These are phyloP conservation scores for Diaporthe destruens DNA, from an alignment of 2,329 filamentous ascomycete genomes.

Conservation along the genomic window DNA sequence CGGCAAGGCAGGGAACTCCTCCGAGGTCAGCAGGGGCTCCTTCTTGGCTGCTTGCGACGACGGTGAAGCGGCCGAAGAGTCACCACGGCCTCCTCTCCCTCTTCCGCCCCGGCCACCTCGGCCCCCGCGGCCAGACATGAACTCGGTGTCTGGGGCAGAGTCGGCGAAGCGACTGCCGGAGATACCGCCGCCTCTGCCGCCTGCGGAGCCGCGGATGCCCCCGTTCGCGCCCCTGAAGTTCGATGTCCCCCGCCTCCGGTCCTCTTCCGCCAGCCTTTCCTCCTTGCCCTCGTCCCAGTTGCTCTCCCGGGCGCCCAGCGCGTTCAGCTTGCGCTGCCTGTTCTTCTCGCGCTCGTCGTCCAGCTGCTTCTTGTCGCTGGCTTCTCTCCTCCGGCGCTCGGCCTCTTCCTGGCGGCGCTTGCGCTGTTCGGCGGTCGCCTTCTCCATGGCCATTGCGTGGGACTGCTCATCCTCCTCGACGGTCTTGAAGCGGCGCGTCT, in stretches of 20 bases:
- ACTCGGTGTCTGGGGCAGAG: constrained; percentile 47
- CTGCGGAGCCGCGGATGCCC: constrained; percentile 55
- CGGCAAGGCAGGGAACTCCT: constrained; percentile 58
- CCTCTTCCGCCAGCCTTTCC: constrained; percentile 56
- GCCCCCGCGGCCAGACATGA: constrained; percentile 51
- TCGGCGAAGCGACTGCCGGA: constrained; percentile 58
- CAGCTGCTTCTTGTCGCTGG: constrained; percentile 64
- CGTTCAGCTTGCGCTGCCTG: constrained; percentile 71
- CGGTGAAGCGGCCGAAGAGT: constrained; percentile 26
- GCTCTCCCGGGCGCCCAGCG: constrained; percentile 65
- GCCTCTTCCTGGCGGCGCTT: constrained; percentile 65
- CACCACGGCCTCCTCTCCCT: constrained; percentile 52
- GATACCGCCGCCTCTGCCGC: constrained; percentile 51
- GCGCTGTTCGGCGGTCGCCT: constrained; percentile 67
- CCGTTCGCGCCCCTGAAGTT: constrained; percentile 56
- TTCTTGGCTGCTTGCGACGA: constrained; percentile 42
- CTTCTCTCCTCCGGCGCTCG: constrained; percentile 63
- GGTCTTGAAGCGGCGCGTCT: constrained; percentile 70
- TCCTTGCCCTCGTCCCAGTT: constrained; percentile 72
- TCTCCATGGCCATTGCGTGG: constrained; percentile 66
- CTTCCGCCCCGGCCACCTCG: constrained; percentile 48
- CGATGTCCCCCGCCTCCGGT: constrained; percentile 48
- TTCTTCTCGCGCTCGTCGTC: constrained; percentile 73
- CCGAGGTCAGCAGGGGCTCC: constrained; percentile 50
- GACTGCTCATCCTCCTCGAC: constrained; percentile 68